Conservation (phyloP, 768 basidiomycete genomes). For the Boletus reticulatus region DNA sequence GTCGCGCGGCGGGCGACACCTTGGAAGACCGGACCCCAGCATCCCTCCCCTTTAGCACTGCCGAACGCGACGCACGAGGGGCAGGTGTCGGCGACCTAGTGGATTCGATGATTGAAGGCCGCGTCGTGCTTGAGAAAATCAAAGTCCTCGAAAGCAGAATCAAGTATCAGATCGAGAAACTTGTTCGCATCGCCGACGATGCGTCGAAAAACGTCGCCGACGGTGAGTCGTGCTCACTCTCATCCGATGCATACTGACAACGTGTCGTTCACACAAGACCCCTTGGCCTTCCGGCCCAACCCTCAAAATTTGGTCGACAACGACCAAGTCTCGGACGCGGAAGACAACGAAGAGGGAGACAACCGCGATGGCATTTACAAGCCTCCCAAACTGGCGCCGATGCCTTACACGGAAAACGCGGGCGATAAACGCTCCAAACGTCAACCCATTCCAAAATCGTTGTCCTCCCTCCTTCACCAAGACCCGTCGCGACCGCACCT, state of each 20-base stretch:
- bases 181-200: conserved; percentile 75
- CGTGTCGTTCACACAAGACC: conserved; percentile 51
- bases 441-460: conserved; percentile 63
- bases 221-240: conserved; percentile 43
- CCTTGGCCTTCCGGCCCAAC: conserved; percentile 90
- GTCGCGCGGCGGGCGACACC: conserved; percentile 65
- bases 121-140: conserved; percentile 86
- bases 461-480: conserved; percentile 49
- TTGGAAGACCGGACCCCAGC: conserved; percentile 51
- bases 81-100: conserved; percentile 69
- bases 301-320: conserved; percentile 65
- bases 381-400: conserved; percentile 85
- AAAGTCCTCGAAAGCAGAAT: conserved; percentile 82
- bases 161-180: conserved; percentile 95
- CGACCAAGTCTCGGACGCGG: conserved; percentile 33
- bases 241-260: neutral
- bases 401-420: conserved; percentile 72
- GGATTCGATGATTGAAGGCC: conserved; percentile 73
- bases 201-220: conserved; percentile 46
- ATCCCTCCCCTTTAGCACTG: conserved; percentile 48
- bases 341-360: conserved; percentile 13
- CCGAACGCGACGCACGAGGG: conserved; percentile 54
- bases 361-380: conserved; percentile 61
- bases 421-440: conserved; percentile 44
- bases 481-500: conserved; percentile 61